These are phyloP conservation scores for Pestalotiopsis sp. DNA, from an alignment of 2,329 filamentous ascomycete species.

Conservation along the genomic window DNA sequence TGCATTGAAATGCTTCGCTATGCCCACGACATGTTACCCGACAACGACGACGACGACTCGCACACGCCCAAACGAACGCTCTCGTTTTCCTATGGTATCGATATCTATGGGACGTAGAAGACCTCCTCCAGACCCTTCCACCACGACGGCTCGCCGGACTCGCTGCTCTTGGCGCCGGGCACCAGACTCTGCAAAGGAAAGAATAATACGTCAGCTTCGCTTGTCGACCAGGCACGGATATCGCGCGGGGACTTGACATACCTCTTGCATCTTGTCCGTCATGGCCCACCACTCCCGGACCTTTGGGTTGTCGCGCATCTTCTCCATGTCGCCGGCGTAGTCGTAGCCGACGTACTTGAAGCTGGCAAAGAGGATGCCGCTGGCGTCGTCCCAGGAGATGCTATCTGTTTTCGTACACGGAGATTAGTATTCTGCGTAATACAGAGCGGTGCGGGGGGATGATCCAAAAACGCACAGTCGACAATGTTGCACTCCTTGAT, in stretches of 20 bases:
- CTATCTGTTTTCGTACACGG: slow-evolving; percentile 52
- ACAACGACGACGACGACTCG: background rate
- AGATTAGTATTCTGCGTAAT: background rate
- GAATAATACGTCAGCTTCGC: background rate
- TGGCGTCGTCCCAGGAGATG: slow-evolving; percentile 68
- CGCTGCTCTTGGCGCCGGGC: slow-evolving; percentile 59
- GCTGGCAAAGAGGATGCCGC: slow-evolving; percentile 68
- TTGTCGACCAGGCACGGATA: background rate
- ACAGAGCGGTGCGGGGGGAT: background rate
- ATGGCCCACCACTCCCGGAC: slow-evolving; percentile 80
- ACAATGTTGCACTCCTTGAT: slow-evolving; percentile 75
- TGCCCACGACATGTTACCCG: background rate
- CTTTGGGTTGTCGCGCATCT: slow-evolving; percentile 71
- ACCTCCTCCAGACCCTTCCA: slow-evolving; percentile 72
- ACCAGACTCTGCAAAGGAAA: slow-evolving; percentile 43
- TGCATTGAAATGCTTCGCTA: background rate
- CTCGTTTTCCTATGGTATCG: background rate
- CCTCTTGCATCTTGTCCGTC: slow-evolving; percentile 76
- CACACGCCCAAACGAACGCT: background rate
- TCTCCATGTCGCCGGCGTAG: slow-evolving; percentile 74
- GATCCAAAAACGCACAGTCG: slow-evolving; percentile 58
- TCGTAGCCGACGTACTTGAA: slow-evolving; percentile 80
- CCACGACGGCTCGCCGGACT: slow-evolving; percentile 63
- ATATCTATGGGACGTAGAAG: slow-evolving; percentile 57
- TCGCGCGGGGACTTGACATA: slow-evolving; percentile 17